These are phyloP conservation scores for Aspergillus ochraceoroseus DNA, from an alignment of 2,329 filamentous ascomycete genomes.

Conservation along the genomic window DNA sequence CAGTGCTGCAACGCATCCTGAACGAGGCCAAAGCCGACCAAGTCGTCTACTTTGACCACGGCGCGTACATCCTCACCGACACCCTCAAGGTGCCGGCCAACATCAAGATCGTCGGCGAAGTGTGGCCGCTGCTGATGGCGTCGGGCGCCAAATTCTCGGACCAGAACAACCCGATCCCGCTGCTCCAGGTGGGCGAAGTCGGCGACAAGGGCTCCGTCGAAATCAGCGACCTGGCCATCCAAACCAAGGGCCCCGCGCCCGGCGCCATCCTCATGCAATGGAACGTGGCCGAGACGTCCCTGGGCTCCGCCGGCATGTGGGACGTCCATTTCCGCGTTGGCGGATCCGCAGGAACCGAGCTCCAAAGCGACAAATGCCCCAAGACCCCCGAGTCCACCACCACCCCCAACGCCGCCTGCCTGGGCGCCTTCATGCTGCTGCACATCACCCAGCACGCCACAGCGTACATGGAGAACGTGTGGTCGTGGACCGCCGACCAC, in stretches of 20 bases:
- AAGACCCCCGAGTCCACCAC: slow-evolving; percentile 66
- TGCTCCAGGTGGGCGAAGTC: slow-evolving; percentile 74
- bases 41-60: slow-evolving; percentile 61
- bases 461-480: slow-evolving; percentile 80
- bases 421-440: slow-evolving; percentile 64
- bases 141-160: slow-evolving; percentile 69
- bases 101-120: slow-evolving; percentile 82
- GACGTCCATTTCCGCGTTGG: slow-evolving; percentile 94
- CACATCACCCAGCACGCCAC: slow-evolving; percentile 55
- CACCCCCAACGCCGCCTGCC: slow-evolving; percentile 60
- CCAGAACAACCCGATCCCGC: slow-evolving; percentile 69
- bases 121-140: slow-evolving; percentile 87
- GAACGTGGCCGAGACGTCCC: slow-evolving; percentile 64
- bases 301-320: slow-evolving; percentile 77
- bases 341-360: slow-evolving; percentile 74
- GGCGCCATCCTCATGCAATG: slow-evolving; percentile 89
- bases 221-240: slow-evolving; percentile 80
- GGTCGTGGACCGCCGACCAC: slow-evolving; percentile 89
- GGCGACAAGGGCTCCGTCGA: slow-evolving; percentile 77
- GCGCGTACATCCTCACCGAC: slow-evolving; percentile 57
- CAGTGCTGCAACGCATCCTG: slow-evolving; percentile 72
- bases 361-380: slow-evolving; percentile 73
- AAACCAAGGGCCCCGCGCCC: slow-evolving; percentile 74
- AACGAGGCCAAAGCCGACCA: slow-evolving; percentile 58
- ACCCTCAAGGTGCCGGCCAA: slow-evolving; percentile 63